Conservation (phyloP, 2,329 filamentous ascomycete genomes). For the Ophiocordyceps camponoti-leonardi region DNA sequence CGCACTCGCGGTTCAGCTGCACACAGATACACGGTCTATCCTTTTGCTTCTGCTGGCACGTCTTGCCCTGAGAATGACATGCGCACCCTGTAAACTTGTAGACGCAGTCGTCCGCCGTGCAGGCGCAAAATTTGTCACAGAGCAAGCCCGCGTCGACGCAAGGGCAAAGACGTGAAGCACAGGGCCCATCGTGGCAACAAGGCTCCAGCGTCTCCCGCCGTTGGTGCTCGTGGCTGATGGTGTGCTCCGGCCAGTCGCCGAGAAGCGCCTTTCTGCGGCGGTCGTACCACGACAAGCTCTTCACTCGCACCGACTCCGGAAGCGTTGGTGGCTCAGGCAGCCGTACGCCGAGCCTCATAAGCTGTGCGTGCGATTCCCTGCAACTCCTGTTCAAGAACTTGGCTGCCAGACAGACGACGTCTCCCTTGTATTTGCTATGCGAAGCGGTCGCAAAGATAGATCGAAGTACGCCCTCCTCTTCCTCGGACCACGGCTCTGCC, state of each 20-base stretch:
- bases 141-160: slow-evolving; percentile 45
- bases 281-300: slow-evolving; percentile 36
- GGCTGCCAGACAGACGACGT: slow-evolving; percentile 30
- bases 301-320: slow-evolving; percentile 19
- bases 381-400: slow-evolving; percentile 33
- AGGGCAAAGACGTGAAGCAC: slow-evolving; percentile 39
- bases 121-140: slow-evolving; percentile 58
- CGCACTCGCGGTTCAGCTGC: slow-evolving; percentile 61
- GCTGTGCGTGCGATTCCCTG: slow-evolving; percentile 27
- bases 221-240: slow-evolving; percentile 35
- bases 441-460: slow-evolving; percentile 25
- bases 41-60: slow-evolving; percentile 37
- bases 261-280: slow-evolving; percentile 34
- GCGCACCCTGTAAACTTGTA: slow-evolving; percentile 50
- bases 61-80: slow-evolving; percentile 43
- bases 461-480: slow-evolving; percentile 29
- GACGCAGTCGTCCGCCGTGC: slow-evolving; percentile 38
- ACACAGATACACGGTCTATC: slow-evolving; percentile 52
- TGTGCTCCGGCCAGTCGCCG: slow-evolving; percentile 38
- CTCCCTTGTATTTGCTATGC: slow-evolving; percentile 20
- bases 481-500: slow-evolving; percentile 23
- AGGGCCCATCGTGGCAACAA: slow-evolving; percentile 54
- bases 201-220: slow-evolving; percentile 41
- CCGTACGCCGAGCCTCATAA: slow-evolving; percentile 8
- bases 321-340: slow-evolving; percentile 8